Evolutionary conservation across 2,329 filamentous ascomycete genomes (phyloP).

Genomic region (Lachnum nothofagi): DNA sequence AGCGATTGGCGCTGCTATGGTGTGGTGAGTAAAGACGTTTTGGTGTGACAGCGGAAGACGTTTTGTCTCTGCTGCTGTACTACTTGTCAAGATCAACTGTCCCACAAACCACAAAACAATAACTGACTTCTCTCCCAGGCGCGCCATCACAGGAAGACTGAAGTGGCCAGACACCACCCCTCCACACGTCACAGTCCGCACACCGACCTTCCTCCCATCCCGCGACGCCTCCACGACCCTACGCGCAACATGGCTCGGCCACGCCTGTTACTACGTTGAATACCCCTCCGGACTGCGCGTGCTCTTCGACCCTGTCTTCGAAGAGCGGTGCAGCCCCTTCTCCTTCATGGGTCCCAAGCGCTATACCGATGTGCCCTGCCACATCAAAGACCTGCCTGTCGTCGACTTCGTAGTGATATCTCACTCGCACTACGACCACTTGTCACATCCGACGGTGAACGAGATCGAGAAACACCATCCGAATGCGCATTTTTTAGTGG

Average conservation of each 20-base stretch:
- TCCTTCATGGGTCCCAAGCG: constrained; percentile 64
- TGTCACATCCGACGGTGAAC: constrained; percentile 69
- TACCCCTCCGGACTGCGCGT: constrained; percentile 34
- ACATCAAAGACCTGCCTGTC: constrained; percentile 67
- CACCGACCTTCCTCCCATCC: constrained; percentile 52
- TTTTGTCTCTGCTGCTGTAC: too few species aligned
- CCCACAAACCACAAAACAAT: background rate
- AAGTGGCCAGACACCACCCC: constrained; percentile 53
- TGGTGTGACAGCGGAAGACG: too few species aligned
- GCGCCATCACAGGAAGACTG: constrained; percentile 20
- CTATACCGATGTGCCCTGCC: constrained; percentile 69
- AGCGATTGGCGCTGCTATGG: constrained; percentile 35
- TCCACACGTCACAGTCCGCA: constrained; percentile 55
- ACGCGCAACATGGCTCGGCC: constrained; percentile 66
- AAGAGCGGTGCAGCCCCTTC: constrained; percentile 74
- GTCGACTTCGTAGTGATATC: constrained; percentile 46
- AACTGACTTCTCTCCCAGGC: constrained; percentile 9
- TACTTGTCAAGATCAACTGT: too few species aligned
- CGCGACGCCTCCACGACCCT: constrained; percentile 52
- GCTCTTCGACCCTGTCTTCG: constrained; percentile 87
- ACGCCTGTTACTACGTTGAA: constrained; percentile 6
- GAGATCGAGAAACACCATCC: constrained; percentile 68
- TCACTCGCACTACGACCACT: constrained; percentile 79
- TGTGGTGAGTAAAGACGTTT: constrained; percentile 32
- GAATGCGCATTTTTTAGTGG: constrained; percentile 80